Evolutionary conservation across 257 asterid genomes (phyloP).

Genomic region (Leptodermis oblonga): DNA sequence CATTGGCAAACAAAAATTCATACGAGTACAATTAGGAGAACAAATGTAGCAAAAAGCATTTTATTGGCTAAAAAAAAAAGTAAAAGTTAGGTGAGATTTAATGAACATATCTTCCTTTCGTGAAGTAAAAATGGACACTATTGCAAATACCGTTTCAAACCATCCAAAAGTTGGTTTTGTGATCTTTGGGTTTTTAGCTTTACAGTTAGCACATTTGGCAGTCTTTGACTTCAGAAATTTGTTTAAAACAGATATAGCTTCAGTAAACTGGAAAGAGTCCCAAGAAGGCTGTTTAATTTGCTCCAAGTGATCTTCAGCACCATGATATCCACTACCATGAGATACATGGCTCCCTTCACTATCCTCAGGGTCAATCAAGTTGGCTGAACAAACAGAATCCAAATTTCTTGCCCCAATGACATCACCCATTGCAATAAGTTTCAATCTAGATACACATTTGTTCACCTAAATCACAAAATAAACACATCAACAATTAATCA

Average conservation of each 20-base stretch:
- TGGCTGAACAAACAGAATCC: constrained; percentile 22
- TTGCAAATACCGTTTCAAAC: constrained; percentile 62
- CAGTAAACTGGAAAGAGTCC: constrained; percentile 74
- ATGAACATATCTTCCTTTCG: background rate
- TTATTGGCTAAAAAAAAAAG: background rate
- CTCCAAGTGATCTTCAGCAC: constrained; percentile 29
- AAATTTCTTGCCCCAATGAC: constrained; percentile 57
- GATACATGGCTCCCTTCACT: constrained; percentile 64
- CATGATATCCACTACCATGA: constrained; percentile 31
- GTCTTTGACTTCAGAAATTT: constrained; percentile 50
- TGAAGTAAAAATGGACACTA: constrained; percentile 1
- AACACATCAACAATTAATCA: background rate
- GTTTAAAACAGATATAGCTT: constrained; percentile 58
- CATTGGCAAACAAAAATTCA: background rate
- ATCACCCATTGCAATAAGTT: constrained; percentile 59
- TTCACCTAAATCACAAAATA: constrained; percentile 43
- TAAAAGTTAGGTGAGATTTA: background rate
- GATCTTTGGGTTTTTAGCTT: constrained; percentile 50
- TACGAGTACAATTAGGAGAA: background rate
- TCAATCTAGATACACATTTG: constrained; percentile 49
- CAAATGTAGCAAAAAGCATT: constrained; percentile 1
- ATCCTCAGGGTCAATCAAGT: constrained; percentile 34
- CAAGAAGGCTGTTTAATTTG: constrained; percentile 31
- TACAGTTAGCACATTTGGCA: constrained; percentile 47
- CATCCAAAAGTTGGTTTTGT: constrained; percentile 85